Base-by-base conservation (phyloP, 176 grass and related monocot genomes). In the Metroxylon sagu region DNA sequence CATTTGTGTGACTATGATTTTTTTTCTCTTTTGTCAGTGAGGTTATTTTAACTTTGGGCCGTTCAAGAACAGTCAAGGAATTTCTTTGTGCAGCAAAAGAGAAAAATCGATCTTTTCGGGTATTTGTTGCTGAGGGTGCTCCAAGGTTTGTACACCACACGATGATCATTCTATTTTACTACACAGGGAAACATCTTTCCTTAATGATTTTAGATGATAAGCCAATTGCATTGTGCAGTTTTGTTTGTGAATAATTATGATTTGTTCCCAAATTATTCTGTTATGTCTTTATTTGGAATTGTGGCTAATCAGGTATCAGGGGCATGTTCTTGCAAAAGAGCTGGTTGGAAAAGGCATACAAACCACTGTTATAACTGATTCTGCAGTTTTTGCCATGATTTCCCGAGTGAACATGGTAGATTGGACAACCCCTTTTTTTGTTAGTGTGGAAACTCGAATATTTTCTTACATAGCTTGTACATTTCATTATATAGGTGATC, bases 361-460 rank as follows among this genome's bases (percentile, higher is more conserved):
- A 65, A 88, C 81, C 76, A 89, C 93, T 64, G 76, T 98, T 54
- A 92, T 85, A 61, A 92, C 93, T 16, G 93, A 98, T 75, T 97
- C 93, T 18, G 87, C 93, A 29, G 77, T 98, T 82, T 98, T 92
- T 89, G 93, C 93, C 18, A 98, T 92, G 87, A 98, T 98, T 54
- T 98, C 93, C 21, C 75, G 87, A 76, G 93, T 98, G 74, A 98
- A 98, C 72, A 98, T 98, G 93, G 93, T 98, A 97, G 54, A 35
- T 55, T 43, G 28, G 39, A 4, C 5, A 55, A 56, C 26, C 1
- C 27, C n/a, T 57, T 72, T 71, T 82, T 52, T 50, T 19, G 52
- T 82, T 18, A 3, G 59, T 59, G 17, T 67, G 27, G 49, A 65
- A 55, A 18, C 57, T 19, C 19, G 54, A 26, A n/a, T n/a, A 63